Evolutionary conservation across 1,139 yeast species (phyloP).

Genomic region (Yarrowia galli): DNA sequence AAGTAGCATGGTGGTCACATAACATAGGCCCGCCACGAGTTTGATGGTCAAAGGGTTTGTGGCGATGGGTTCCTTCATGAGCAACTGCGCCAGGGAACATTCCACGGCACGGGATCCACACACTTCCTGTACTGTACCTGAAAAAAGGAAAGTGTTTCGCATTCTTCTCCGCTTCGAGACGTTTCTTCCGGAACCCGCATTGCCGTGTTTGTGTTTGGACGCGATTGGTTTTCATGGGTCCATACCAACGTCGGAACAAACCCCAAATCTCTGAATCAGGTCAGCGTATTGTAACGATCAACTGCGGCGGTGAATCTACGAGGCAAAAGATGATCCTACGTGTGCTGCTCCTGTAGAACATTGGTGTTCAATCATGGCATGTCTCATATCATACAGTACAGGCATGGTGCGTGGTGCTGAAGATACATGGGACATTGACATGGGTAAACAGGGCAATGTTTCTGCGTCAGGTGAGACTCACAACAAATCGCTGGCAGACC

Average conservation of each 20-base stretch:
- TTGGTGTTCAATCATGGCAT: not conserved
- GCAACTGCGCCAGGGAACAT: not conserved
- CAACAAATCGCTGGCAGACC: too few species aligned
- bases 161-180: not conserved
- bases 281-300: too few species aligned
- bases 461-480: not conserved
- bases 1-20: too few species aligned
- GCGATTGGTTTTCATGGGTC: too few species aligned
- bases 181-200: not conserved
- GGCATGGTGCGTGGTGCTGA: slow-evolving; percentile 11
- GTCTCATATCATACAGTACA: not conserved
- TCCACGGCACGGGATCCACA: not conserved
- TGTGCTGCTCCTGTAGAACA: too few species aligned
- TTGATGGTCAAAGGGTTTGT: too few species aligned
- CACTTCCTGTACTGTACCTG: not conserved
- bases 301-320: too few species aligned
- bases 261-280: too few species aligned
- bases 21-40: too few species aligned
- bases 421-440: not conserved
- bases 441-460: not conserved
- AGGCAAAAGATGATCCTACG: too few species aligned
- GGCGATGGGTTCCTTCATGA: too few species aligned
- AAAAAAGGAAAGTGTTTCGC: not conserved
- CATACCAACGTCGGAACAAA: too few species aligned
- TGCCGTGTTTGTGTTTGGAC: not conserved